Evolutionary conservation across 2,329 filamentous ascomycete genomes (phyloP).

Genomic region (Exophiala sideris): DNA sequence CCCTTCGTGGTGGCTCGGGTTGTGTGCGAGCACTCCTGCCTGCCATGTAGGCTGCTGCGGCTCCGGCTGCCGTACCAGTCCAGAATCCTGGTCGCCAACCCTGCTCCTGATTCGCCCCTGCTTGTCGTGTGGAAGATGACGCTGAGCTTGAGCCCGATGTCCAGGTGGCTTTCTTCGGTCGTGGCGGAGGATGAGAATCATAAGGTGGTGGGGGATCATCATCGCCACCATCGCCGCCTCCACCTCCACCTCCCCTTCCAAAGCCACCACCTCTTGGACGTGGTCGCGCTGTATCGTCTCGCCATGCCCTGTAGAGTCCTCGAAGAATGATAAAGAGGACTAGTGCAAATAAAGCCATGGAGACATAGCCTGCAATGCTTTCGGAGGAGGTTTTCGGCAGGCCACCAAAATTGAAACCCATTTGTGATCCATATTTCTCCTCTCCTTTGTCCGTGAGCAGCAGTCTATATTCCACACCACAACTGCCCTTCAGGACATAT

Average conservation of each 20-base stretch:
- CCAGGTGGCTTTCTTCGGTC: constrained; percentile 37
- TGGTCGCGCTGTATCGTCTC: constrained; percentile 25
- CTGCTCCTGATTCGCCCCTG: constrained; percentile 18
- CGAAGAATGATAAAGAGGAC: constrained; percentile 32
- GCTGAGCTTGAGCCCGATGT: constrained; percentile 25
- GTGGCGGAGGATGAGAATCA: constrained; percentile 34
- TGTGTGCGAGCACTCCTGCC: constrained; percentile 33
- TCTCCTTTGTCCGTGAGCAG: constrained; percentile 74
- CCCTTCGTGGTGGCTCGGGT: constrained; percentile 19
- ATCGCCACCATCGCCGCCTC: constrained; percentile 33
- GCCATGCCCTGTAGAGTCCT: constrained; percentile 29
- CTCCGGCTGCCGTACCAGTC: constrained; percentile 44
- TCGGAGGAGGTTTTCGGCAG: constrained; percentile 4
- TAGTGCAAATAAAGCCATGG: constrained; percentile 34
- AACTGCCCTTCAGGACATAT: constrained; percentile 87
- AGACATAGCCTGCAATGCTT: constrained; percentile 31
- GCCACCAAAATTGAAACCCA: constrained; percentile 31
- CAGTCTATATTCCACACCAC: constrained; percentile 84
- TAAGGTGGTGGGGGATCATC: constrained; percentile 41
- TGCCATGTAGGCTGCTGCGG: constrained; percentile 41
- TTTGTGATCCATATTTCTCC: constrained; percentile 58
- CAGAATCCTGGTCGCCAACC: constrained; percentile 48
- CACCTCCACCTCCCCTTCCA: constrained; percentile 35
- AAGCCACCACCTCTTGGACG: constrained; percentile 18
- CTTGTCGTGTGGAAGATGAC: constrained; percentile 3